Evolutionary conservation across 192 early-diverging fungal genomes (phyloP), one percentile per base, ranked within the genome.

Genomic region (Funneliformis geosporum): DNA sequence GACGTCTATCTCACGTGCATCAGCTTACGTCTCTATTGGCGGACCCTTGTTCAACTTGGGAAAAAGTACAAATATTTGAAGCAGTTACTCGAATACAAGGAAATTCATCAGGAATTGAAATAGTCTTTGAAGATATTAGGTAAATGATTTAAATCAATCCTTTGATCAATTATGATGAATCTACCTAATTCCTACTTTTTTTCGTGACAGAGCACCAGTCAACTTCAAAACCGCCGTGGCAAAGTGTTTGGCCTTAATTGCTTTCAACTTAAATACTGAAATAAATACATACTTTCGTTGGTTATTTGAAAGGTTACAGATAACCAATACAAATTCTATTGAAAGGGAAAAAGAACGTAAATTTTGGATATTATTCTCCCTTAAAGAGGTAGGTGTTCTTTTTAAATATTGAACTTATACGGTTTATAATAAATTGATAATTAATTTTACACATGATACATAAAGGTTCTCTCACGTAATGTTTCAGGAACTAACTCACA

Each of bases 301-400:
- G 77, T 11, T 70, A 69, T 70, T 79, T 79, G 77, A 79, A 55
- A 47, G 66, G 16, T 55, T 79, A 59, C 77, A 69, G 6, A 16
- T 50, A 10, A 14, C 67, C 6, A 46, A 18, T 25, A 47, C 28
- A 7, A 60, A 67, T 27, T 66, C 43, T 39, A 67, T 60, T 5
- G 77, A 79, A 59, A 79, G 38, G 59, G 77, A 79, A 21, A 67
- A 65, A 60, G 77, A 79, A 25, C 64, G 77, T 14, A 79, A 79
- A 46, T 28, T 43, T 16, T 79, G 77, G 77, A 14, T 79, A 69
- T 67, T 79, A 11, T 23, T 25, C n/a, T 79, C 77, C 23, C 33
- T 79, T 59, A 25, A 47, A 33, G 77, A 79, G 50, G 77, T 79
- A 79, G 12, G 16, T n/a, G 16, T 1, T 39, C 61, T 39, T 3